Base-by-base conservation (phyloP, 495 filamentous ascomycete species). In the Hyaloscypha finlandica region DNA sequence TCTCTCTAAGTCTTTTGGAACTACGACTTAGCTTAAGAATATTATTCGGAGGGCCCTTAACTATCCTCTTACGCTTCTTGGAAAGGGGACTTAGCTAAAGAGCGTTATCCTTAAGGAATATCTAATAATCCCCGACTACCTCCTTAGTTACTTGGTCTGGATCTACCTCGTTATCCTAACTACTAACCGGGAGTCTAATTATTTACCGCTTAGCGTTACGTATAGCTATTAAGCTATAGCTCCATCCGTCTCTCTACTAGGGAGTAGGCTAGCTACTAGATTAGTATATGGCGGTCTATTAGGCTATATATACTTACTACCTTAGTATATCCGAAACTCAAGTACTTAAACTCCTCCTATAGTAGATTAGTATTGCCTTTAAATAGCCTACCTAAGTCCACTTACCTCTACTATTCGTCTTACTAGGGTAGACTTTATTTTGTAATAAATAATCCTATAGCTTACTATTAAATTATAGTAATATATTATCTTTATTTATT, bases 391-490 rank as follows among this genome's bases (percentile, higher is more conserved):
- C 25, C 2, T 25, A 25, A 25, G 2, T 25, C 25, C 25, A 25
- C 25, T 25, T 25, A 25, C 25, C 25, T 25, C 25, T 25, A 25
- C 25, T 25, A 25, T 25, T 25, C 2, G 2, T 25, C 2, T 25
- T 25, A 25, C 25, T 25, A 25, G 25, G 2, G 2, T 25, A 25
- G 25, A 25, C 25, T 25, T 25, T 25, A 25, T 25, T 59, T 63
- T 66, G 30, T 68, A 31, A 62, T 63, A 31, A 57, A 70, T 66
- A 64, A 72, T 65, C 22, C 61, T 39, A 57, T 59, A 14, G 39
- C 57, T 70, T 54, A 68, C 63, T 58, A 66, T 70, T 51, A 68
- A 72, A 66, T 70, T 63, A 54, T 72, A 72, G 51, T 70, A 57
- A 59, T 68, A 70, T 66, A 72, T 72, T 37, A 68, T 72, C 54